Base-by-base conservation (phyloP, 441 rosid genomes). In the Raphanus hybrid region DNA sequence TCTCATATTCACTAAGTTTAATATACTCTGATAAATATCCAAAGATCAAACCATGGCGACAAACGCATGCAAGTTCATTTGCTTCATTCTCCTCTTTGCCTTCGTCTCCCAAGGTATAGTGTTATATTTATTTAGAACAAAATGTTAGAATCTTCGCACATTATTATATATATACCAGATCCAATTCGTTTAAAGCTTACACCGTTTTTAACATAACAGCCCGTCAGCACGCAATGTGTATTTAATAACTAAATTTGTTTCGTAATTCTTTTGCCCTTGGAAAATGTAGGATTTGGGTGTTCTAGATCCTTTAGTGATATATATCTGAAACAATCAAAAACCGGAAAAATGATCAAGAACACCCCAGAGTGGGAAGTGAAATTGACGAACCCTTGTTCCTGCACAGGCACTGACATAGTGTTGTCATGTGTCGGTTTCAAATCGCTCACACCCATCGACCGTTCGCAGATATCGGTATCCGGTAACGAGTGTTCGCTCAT, bases 281-380 rank as follows among this genome's bases (percentile, higher is more conserved):
- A 43, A 59, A 48, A 15, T 61, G 32, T 61, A 75, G 79, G 74
- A n/a, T 69, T 69, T 16, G 79, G 79, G 1, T 76, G 74, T 62
- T 0, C 1, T 0, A 18, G 55, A 48, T 1, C 16, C 55, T 57
- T 69, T 3, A 7, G 1, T 18, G 0, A 62, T 39, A 20, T 76
- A 52, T 3, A 6, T 4, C 34, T 76, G 23, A 76, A 63, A 76
- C 79, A 76, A 69, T 23, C 64, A 1, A 70, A 63, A 18, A 77
- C 80, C 14, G 80, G 80, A 3, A 71, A 23, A 43, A 3, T 71
- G 76, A 15, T 63, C 6, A 8, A 77, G 48, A 65, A 69, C 50
- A 70, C 65, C 65, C 71, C 75, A 20, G 76, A 77, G 35, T 71
- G 80, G 80, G 70, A 70, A 77, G 72, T 77, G 72, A 71, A 41